A percentile compares a stretch with the other conserved stretches of the same genome.
These are phyloP conservation scores for Danielia reshetovae DNA, from an alignment of 805 yeast species.

Conservation along the genomic window DNA sequence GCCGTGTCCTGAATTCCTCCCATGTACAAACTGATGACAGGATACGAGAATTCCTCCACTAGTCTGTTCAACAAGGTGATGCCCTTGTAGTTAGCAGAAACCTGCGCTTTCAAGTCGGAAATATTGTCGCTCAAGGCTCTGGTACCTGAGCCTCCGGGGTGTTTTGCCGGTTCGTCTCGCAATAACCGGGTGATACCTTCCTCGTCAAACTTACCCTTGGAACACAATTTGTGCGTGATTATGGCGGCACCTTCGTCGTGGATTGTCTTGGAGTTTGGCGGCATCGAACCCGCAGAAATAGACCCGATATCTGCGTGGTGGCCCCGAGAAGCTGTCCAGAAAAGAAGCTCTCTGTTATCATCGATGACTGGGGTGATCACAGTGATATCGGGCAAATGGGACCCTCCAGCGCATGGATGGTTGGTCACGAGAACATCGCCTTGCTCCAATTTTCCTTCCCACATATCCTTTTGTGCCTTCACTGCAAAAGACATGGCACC, in stretches of 20 bases:
- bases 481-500: slow-evolving; percentile 48
- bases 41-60: slow-evolving; percentile 14
- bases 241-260: slow-evolving; percentile 93
- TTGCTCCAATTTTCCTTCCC: slow-evolving; percentile 36
- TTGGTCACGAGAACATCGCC: slow-evolving; percentile 44
- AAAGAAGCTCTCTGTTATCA: slow-evolving; percentile 42
- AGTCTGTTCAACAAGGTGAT: slow-evolving; percentile 13
- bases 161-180: slow-evolving; percentile 69
- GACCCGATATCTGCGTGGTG: slow-evolving; percentile 98
- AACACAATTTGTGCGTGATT: slow-evolving; percentile 68
- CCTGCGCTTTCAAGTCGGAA: slow-evolving; percentile 49
- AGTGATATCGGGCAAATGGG: slow-evolving; percentile 58
- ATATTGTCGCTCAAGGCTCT: slow-evolving; percentile 80
- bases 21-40: slow-evolving; percentile 16
- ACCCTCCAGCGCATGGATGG: slow-evolving; percentile 42
- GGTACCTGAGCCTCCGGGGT: slow-evolving; percentile 87
- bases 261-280: slow-evolving; percentile 80
- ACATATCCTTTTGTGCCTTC: slow-evolving; percentile 35
- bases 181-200: slow-evolving; percentile 59
- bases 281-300: slow-evolving; percentile 89
- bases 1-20: slow-evolving; percentile 19
- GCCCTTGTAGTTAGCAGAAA: slow-evolving; percentile 22
- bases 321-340: slow-evolving; percentile 91
- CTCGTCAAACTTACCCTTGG: slow-evolving; percentile 70
- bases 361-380: slow-evolving; percentile 86